A percentile compares a stretch with the other conserved stretches of the same genome.
phyloP scores from a whole-genome alignment of 2,329 filamentous ascomycete species.

The Penicillium sp. region DNA sequence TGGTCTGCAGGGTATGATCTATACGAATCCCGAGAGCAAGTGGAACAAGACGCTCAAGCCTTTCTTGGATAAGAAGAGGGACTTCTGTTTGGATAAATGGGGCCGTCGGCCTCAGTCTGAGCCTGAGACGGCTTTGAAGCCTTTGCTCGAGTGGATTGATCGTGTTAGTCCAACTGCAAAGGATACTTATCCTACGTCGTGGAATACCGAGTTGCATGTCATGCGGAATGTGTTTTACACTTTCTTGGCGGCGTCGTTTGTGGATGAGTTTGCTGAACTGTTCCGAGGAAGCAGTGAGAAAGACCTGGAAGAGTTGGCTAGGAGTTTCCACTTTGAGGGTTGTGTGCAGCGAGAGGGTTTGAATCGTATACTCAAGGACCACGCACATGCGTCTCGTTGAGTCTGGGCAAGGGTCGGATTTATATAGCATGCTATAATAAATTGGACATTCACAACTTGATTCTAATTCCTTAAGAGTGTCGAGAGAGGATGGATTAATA shows the following conservation, averaged over 20 bases:
- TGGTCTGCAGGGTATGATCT: conserved; percentile 57
- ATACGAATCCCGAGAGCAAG: conserved; percentile 46
- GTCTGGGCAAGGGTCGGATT: not conserved
- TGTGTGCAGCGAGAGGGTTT: conserved; percentile 54
- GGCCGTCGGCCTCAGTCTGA: conserved; percentile 45
- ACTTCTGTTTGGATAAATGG: conserved; percentile 58
- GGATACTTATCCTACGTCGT: conserved; percentile 49
- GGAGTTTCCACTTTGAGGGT: conserved; percentile 56
- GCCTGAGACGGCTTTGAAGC: conserved; percentile 47
- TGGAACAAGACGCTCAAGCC: conserved; percentile 55
- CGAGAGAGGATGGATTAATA: not conserved
- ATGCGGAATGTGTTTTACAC: conserved; percentile 48
- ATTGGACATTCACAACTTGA: not conserved
- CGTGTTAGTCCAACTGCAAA: conserved; percentile 45
- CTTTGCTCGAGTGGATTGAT: conserved; percentile 49
- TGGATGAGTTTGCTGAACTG: conserved; percentile 56
- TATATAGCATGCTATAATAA: not conserved
- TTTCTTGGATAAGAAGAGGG: conserved; percentile 58
- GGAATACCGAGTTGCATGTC: conserved; percentile 54
- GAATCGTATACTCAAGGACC: conserved; percentile 52
- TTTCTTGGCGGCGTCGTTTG: conserved; percentile 53
- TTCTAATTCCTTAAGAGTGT: not conserved
- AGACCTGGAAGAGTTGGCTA: conserved; percentile 56
- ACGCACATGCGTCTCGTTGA: conserved; percentile 34
- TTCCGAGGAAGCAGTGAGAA: conserved; percentile 53